Base-by-base conservation (phyloP, 129 eudicot genomes). In the Tanacetum coccineum region DNA sequence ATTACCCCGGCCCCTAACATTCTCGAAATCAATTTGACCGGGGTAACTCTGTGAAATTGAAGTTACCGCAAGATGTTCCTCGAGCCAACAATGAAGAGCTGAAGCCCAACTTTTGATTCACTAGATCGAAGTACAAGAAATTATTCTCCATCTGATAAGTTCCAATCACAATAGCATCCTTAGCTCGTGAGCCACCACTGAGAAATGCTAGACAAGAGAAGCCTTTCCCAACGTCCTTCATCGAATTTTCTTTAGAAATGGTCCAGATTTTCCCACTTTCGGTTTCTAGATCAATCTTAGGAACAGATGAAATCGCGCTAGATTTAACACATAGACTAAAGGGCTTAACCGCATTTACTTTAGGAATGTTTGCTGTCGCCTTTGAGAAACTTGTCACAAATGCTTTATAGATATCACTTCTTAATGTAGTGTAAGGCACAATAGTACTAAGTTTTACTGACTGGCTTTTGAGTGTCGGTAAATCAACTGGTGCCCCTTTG, bases 401-500 rank as follows among this genome's bases (percentile, higher is more conserved):
- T 9, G 60, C 26, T 19, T 54, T 54, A 9, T 54, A 54, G 60
- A 54, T 54, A 54, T 54, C 60, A 54, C 60, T 54, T 54, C 60
- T 54, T 3, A 54, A 13, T 54, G 28, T 20, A 2, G 59, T 54
- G 11, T 54, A 10, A 20, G 60, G 60, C 60, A 15, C 20, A 54
- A 0, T 7, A 2, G 60, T 54, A 54, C 60, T 54, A 20, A 54
- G 60, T 20, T 20, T 20, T 28, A 54, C 60, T 2, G n/a, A 20
- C 6, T 2, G 11, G 21, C 32, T 20, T 54, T 54, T 5, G 2
- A 28, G 3, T 54, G 21, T 5, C 10, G 57, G 57, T 17, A 51
- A 21, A 51, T 18, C 0, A 9, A 54, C 3, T 8, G 19, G 9
- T 9, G 0, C 21, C 21, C 60, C 60, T 20, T 20, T 0, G 25